A percentile compares a stretch with the other conserved stretches of the same genome.
phyloP scores from a whole-genome alignment of 305 asterid genomes.

The Euphrasia arctica region DNA sequence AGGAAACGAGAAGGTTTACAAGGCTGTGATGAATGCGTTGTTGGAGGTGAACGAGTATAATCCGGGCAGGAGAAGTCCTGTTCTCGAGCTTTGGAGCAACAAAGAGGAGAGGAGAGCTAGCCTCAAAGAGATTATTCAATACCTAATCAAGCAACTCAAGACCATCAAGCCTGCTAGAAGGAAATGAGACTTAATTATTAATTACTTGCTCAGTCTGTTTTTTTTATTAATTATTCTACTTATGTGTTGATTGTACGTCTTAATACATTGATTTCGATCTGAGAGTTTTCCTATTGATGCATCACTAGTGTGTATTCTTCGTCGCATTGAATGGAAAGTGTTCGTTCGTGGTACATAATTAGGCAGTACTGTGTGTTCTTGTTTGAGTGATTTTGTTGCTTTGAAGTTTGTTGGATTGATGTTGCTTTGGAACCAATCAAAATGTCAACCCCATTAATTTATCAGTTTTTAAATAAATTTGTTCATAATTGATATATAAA shows the following conservation, averaged over 20 bases:
- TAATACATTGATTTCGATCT: too few species aligned
- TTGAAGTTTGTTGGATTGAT: neutral
- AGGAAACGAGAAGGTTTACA: slow-evolving; percentile 14
- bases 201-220: neutral
- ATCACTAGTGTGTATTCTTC: too few species aligned
- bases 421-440: neutral
- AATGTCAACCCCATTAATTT: neutral
- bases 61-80: slow-evolving; percentile 11
- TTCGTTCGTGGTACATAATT: too few species aligned
- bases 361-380: too few species aligned
- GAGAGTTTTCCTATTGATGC: too few species aligned
- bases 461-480: neutral
- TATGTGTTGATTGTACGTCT: too few species aligned
- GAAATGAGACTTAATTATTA: neutral
- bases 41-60: slow-evolving; percentile 21
- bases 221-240: too few species aligned
- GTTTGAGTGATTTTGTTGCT: too few species aligned
- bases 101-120: slow-evolving; percentile 19
- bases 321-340: too few species aligned
- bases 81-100: slow-evolving; percentile 20
- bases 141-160: slow-evolving; percentile 18
- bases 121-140: slow-evolving; percentile 14
- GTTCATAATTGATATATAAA: neutral
- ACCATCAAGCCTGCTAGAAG: slow-evolving; percentile 1
- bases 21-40: slow-evolving; percentile 15